Percentiles rank a stretch among this genome's conserved stretches.
phyloP scores from a whole-genome alignment of 2,329 filamentous ascomycete genomes.

The Chaetomium globosum region DNA sequence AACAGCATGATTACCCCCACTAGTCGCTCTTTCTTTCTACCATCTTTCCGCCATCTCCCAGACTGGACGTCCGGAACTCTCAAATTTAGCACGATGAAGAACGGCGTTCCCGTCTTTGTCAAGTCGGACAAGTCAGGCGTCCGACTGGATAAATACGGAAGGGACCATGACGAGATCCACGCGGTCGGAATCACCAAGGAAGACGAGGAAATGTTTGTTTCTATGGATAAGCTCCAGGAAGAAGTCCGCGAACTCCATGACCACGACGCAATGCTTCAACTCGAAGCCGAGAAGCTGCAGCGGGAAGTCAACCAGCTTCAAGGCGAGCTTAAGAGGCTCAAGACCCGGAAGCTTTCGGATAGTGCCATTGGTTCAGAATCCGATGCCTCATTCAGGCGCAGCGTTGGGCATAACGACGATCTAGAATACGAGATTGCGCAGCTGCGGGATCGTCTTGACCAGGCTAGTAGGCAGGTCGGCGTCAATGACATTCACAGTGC shows the following conservation, averaged over 20 bases:
- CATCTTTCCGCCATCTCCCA: constrained; percentile 57
- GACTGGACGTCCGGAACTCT: constrained; percentile 61
- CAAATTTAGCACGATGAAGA: constrained; percentile 54
- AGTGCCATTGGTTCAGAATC: constrained; percentile 50
- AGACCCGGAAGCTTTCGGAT: constrained; percentile 47
- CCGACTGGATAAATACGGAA: constrained; percentile 43
- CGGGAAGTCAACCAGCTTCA: constrained; percentile 56
- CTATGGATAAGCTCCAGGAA: constrained; percentile 63
- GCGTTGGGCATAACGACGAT: constrained; percentile 47
- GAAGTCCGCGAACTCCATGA: constrained; percentile 60
- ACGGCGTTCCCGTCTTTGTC: constrained; percentile 60
- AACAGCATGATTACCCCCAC: constrained; percentile 46
- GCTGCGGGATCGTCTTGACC: constrained; percentile 63
- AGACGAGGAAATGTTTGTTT: constrained; percentile 62
- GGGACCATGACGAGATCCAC: constrained; percentile 54
- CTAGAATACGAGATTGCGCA: constrained; percentile 54
- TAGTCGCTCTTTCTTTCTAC: constrained; percentile 57
- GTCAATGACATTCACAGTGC: constrained; percentile 66
- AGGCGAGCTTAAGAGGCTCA: constrained; percentile 51
- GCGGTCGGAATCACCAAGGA: constrained; percentile 55
- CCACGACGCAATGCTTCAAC: constrained; percentile 58
- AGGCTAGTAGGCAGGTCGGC: constrained; percentile 63
- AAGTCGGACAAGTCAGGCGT: constrained; percentile 57
- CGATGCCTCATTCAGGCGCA: constrained; percentile 49
- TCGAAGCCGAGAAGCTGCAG: constrained; percentile 57